Base-by-base conservation (phyloP, 2,329 filamentous ascomycete species). In the Epichloe bromicola region DNA sequence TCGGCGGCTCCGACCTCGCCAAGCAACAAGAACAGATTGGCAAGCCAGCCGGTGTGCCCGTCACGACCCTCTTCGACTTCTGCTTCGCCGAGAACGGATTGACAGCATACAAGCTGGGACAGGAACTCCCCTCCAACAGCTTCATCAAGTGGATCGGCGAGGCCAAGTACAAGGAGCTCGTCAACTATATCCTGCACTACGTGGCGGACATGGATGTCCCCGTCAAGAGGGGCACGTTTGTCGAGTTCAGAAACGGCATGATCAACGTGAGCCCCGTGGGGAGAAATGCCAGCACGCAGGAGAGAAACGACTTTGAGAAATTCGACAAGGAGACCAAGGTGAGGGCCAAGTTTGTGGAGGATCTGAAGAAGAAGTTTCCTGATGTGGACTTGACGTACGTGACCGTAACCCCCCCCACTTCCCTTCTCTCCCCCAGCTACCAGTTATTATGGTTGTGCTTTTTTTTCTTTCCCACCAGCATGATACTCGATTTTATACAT, bases 21-120 rank as follows among this genome's bases (percentile, higher is more conserved):
- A 97, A 98, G 75, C 93, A 97, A 72, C 88, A 97, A 70, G 93
- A 97, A 70, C 91, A 97, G 73, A 80, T 97, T 55, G 89, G 89
- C 66, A 77, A 61, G 50, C 65, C 80, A 4, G 67, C 78, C 26
- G 72, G 77, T 46, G 68, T 71, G 30, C 76, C 84, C 59, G 91
- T 97, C 55, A 89, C 83, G 49, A 75, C 80, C 55, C 82, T 97
- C 62, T 98, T 98, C 75, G 93, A 98, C 75, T 98, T 88, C 74
- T 93, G 86, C 79, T 98, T 98, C 74, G 76, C 89, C 53, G 93
- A 98, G 74, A 98, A 98, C 72, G 93, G 93, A 11, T 80, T 98
- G 59, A 94, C 86, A 2, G 93, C 91, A 42, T 95, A 79, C 76
- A 88, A 89, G 64, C 72, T 90, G 63, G 93, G 91, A 61, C 70